Evolutionary conservation across 139 green algal genomes (phyloP), one percentile per base, ranked within the genome.

Genomic region (Chlorella sorokiniana): DNA sequence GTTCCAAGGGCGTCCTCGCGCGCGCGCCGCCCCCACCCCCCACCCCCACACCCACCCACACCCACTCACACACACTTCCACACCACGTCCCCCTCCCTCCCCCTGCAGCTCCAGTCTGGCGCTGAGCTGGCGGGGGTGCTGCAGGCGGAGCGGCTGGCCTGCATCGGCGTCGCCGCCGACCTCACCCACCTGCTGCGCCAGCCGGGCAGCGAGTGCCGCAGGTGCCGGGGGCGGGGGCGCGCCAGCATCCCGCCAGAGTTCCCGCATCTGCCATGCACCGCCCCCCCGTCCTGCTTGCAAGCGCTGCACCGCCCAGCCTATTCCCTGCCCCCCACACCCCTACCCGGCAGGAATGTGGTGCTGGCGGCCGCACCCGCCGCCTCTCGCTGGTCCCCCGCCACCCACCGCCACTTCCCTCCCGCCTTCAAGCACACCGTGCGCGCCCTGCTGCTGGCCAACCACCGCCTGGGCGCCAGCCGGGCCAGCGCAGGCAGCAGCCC

Each of bases 351-450:
- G 73, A 11, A 7, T 1, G 73, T 79, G 23, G 59, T 79, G 54
- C 54, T 79, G 37, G 73, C 73, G 0, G 73, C 54, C 3, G 54
- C 54, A 2, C 73, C 73, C 35, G 35, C 73, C 1, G 54, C 37
- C 59, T 1, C 25, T 20, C 51, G 73, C 51, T 79, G 73, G 73
- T 69, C 73, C 3, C 73, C 29, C 27, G 38, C 73, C 54, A 61
- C n/a, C 52, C 73, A 79, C 54, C 38, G 18, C 27, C 37, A 42
- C 73, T 79, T 79, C 73, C 73, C 73, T 3, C 54, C 54, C 6
- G 54, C 73, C 73, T 79, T 79, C 73, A 68, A 79, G 73, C 37
- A n/a, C 8, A 27, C 73, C 10, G 73, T 64, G 4, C 73, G 73
- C 37, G 7, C n/a, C 37, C 73, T 79, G 54, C 73, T 79, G 73